Evolutionary conservation across 2,329 filamentous ascomycete genomes (phyloP).

Genomic region (Lecanicillium sp.): DNA sequence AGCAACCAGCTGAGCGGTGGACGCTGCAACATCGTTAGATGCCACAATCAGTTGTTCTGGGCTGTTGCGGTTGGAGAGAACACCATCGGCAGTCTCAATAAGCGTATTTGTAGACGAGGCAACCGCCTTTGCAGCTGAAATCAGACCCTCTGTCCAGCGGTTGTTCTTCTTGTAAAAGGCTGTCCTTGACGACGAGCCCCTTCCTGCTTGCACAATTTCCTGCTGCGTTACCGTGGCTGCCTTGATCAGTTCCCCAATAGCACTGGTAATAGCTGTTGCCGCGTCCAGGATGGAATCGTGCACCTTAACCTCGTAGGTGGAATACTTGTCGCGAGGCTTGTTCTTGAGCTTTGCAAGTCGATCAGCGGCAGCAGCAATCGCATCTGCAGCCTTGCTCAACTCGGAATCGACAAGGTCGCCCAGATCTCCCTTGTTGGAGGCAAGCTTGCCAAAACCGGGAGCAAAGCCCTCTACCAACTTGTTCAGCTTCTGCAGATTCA

Average conservation of each 20-base stretch:
- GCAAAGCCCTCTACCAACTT: conserved; percentile 90
- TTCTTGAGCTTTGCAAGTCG: conserved; percentile 87
- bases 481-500: conserved; percentile 86
- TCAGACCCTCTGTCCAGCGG: conserved; percentile 95
- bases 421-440: conserved; percentile 72
- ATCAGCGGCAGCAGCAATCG: conserved; percentile 85
- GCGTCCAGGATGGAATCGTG: conserved; percentile 93
- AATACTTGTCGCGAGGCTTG: conserved; percentile 92
- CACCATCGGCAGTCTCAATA: conserved; percentile 96
- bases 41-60: conserved; percentile 97
- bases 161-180: conserved; percentile 99
- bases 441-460: conserved; percentile 76
- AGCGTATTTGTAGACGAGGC: conserved; percentile 88
- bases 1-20: conserved; percentile 91
- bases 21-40: conserved; percentile 92
- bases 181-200: conserved; percentile 76
- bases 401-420: conserved; percentile 90
- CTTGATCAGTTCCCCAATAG: conserved; percentile 90
- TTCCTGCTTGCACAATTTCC: conserved; percentile 91
- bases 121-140: conserved; percentile 94
- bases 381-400: conserved; percentile 86
- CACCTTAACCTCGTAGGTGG: conserved; percentile 92
- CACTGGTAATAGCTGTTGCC: conserved; percentile 85
- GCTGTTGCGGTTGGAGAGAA: conserved; percentile 83
- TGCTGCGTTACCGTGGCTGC: conserved; percentile 88